Evolutionary conservation across 2,329 filamentous ascomycete species (phyloP), one percentile per base, ranked within the genome.

Genomic region (Arthrobotrys megalospora): DNA sequence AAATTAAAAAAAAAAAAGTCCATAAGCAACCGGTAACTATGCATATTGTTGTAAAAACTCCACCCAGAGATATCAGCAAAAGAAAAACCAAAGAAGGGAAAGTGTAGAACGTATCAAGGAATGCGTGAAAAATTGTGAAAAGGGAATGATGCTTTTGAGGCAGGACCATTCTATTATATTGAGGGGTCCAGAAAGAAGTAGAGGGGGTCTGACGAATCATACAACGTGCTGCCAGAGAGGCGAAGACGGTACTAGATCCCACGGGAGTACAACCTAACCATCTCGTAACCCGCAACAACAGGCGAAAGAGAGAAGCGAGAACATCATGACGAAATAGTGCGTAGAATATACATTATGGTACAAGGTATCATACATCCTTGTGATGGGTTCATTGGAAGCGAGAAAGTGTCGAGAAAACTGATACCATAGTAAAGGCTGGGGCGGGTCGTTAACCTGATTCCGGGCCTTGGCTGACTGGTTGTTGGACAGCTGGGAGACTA

Each of bases 321-420:
- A 58, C 28, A 67, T 79, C 70, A 70, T 75, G 50, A 79, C n/a
- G 38, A 68, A 53, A 28, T 69, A 63, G 19, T 43, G 69, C 53
- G 62, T 73, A 73, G 62, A 73, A 79, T 79, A 71, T 69, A 75
- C 76, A 73, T 73, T 79, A 77, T 72, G 52, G 63, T 78, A 78
- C 75, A 78, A 78, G 75, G 75, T 78, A 78, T 78, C 75, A 78
- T 78, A 78, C 75, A 78, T 79, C 70, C 70, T 75, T 79, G 76
- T 75, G 64, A 43, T 11, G 43, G 45, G 19, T 43, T 53, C 55
- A 67, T 28, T 34, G 12, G 38, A 50, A 6, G 10, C 28, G 6
- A 11, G 11, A 58, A 58, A 4, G 32, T 11, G 6, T 60, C 52
- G 47, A 32, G 21, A 45, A 16, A 52, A n/a, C 41, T 34, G 28